These are phyloP conservation scores for Penicillium psychrosexuale DNA, from an alignment of 2,329 filamentous ascomycete species.

Conservation along the genomic window DNA sequence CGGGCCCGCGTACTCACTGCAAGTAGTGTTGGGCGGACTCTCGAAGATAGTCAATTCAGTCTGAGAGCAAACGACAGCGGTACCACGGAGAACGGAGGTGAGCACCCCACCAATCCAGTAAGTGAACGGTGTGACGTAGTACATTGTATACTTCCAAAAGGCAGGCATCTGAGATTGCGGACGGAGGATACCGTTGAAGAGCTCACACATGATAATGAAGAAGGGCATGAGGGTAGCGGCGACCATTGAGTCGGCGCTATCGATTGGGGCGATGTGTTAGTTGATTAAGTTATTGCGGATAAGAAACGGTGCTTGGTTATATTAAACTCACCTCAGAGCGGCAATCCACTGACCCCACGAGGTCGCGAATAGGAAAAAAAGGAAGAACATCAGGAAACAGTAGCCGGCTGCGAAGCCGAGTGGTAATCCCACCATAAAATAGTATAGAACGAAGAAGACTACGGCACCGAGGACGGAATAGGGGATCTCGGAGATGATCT, in stretches of 20 bases:
- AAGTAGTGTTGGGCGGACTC: conserved; percentile 63
- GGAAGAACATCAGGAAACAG: conserved; percentile 67
- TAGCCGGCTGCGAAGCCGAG: conserved; percentile 64
- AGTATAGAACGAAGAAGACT: conserved; percentile 69
- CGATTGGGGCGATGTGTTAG: conserved; percentile 1
- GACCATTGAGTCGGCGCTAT: conserved; percentile 59
- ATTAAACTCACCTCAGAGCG: conserved; percentile 58
- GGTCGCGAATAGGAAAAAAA: conserved; percentile 69
- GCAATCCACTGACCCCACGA: conserved; percentile 78
- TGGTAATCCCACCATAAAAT: conserved; percentile 67
- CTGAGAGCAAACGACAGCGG: conserved; percentile 59
- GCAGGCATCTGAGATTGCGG: conserved; percentile 71
- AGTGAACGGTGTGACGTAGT: conserved; percentile 81
- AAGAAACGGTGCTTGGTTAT: neutral
- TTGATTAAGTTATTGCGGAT: neutral
- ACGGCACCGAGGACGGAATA: conserved; percentile 59
- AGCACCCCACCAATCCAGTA: conserved; percentile 77
- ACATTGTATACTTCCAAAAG: conserved; percentile 78
- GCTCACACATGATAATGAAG: conserved; percentile 75
- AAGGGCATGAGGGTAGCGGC: conserved; percentile 77
- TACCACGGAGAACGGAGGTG: conserved; percentile 67
- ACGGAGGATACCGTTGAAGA: conserved; percentile 86
- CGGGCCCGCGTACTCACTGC: conserved; percentile 67
- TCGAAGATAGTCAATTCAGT: conserved; percentile 67
- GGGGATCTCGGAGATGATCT: conserved; percentile 67